Evolutionary conservation across 192 early-diverging fungal species (phyloP), one percentile per base, ranked within the genome.

Genomic region (Backusella tarrabulga): DNA sequence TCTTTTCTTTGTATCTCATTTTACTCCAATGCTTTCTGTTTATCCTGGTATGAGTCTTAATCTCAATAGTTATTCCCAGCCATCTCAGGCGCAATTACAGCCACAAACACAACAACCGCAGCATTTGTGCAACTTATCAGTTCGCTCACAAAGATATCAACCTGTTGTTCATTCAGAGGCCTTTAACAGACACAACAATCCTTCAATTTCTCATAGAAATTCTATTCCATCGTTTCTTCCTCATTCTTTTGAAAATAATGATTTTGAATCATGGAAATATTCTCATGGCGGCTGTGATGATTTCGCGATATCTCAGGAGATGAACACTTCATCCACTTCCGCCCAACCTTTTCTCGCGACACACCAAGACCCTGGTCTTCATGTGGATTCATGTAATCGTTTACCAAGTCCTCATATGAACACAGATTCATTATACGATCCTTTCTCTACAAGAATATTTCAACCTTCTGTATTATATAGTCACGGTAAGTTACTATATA

Each of bases 31-130:
- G 76, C 29, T 77, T 34, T 77, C 76, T 32, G 54, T 77, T 52
- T 77, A 77, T 44, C 68, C 76, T 44, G 76, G 54, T 50, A 74
- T 74, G 73, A 74, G 71, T 21, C 23, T 77, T 46, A 60, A 77
- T 14, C 9, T 63, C 21, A 29, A 63, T 26, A 63, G 9, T 29
- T 63, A 63, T 12, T 26, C 23, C 23, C 56, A 63, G 26, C 11
- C 56, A 2, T 8, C 56, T 63, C 56, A 63, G 21, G 23, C 9
- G 4, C 21, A 63, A 63, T 29, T 63, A 29, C 56, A 63, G 4
- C 26, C 21, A 29, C 56, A 63, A 63, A 11, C 23, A 63, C 56
- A 29, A 26, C 56, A 63, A 0, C 26, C 21, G 8, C 56, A 63
- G 26, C 56, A 63, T 63, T 4, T 29, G 23, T 63, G 26, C 26